Evolutionary conservation across 345 rosid species (phyloP), one percentile per base, ranked within the genome.

Genomic region (Arabidopsis arenosa): DNA sequence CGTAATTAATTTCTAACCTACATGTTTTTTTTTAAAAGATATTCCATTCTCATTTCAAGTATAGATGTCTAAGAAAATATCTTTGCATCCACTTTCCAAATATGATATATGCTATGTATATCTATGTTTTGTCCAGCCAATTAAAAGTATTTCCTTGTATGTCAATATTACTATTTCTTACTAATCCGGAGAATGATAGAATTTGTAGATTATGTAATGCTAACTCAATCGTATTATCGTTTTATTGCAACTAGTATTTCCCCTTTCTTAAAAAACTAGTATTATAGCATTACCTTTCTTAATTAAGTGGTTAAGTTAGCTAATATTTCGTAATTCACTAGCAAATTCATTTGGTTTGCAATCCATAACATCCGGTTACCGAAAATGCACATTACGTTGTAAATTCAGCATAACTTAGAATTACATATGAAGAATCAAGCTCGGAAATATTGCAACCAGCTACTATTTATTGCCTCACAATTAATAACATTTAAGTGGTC

Each of bases 1-100:
- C 70, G 70, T 68, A 60, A 60, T 67, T 73, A 73, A 67, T 60
- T 53, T 35, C 60, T 18, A 73, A 73, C 69, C 63, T 66, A 59
- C 28, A 51, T 32, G 58, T 21, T 33, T 41, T 51, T 45, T 48
- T 77, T 3, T 17, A 49, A 17, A 9, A 37, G 53, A 59, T 72
- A 49, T 72, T 59, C 23, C 56, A 23, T 68, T 60, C 65, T 66
- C 49, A 59, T 65, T 59, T 48, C 9, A 66, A 41, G 21, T 57
- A 55, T 23, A 28, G 3, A 51, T 60, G 7, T 68, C 47, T 13
- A 32, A 6, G 63, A 76, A 70, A 70, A 77, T 70, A 77, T 77
- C 36, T 63, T 37, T 48, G 41, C 52, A 5, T 26, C 56, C 69
- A 43, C 40, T 68, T 68, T 57, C 63, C 8, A 40, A 75, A 28